phyloP scores from a whole-genome alignment of 2,329 filamentous ascomycete species.

The Calonectria naviculata region DNA sequence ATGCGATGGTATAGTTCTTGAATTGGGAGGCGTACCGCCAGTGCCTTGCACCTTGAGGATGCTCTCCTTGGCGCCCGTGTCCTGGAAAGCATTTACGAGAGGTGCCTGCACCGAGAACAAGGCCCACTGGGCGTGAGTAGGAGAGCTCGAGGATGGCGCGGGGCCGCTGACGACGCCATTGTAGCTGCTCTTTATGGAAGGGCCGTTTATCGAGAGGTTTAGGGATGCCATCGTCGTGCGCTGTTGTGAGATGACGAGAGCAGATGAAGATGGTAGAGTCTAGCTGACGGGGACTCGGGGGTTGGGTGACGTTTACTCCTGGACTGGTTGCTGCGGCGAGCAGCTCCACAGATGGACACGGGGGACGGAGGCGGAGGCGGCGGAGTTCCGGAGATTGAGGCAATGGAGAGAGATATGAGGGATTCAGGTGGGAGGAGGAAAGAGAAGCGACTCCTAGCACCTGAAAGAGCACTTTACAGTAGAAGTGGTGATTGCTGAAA shows the following conservation, averaged over 20 bases:
- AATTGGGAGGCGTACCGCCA: conserved; percentile 69
- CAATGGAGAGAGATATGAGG: conserved; percentile 7
- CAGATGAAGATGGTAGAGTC: conserved; percentile 37
- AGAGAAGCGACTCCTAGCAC: conserved; percentile 13
- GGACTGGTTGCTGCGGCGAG: conserved; percentile 41
- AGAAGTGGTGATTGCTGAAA: conserved; percentile 26
- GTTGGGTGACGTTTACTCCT: conserved; percentile 41
- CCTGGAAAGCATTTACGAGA: conserved; percentile 92
- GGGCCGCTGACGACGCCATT: conserved; percentile 67
- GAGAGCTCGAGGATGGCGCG: conserved; percentile 68
- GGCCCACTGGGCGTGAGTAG: conserved; percentile 92
- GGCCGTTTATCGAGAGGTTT: conserved; percentile 82
- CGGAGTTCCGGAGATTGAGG: conserved; percentile 15
- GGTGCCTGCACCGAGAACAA: conserved; percentile 94
- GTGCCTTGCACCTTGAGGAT: conserved; percentile 93
- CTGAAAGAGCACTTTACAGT: conserved; percentile 21
- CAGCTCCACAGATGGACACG: conserved; percentile 38
- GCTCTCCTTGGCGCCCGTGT: conserved; percentile 88
- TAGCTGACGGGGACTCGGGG: conserved; percentile 32
- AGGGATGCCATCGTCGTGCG: conserved; percentile 76
- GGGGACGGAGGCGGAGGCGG: conserved; percentile 17
- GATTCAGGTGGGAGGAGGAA: conserved; percentile 14
- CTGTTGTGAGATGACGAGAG: conserved; percentile 29
- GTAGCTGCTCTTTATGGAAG: conserved; percentile 87
- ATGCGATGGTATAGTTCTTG: background rate